These are phyloP conservation scores for Aspergillus ibericus DNA, from an alignment of 2,329 filamentous ascomycete species.

Conservation along the genomic window DNA sequence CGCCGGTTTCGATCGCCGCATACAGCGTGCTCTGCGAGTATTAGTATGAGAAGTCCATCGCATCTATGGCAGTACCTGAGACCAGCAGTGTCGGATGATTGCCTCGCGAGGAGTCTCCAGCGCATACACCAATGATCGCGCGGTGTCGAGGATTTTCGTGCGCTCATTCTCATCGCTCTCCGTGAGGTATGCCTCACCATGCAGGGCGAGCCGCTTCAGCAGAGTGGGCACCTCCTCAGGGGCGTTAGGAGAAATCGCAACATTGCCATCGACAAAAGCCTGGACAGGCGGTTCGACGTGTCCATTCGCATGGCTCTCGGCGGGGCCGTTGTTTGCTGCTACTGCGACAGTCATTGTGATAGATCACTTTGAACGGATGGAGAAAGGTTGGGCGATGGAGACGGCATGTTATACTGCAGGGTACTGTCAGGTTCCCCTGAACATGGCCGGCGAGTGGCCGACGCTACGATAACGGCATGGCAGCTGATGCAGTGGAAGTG, in stretches of 20 bases:
- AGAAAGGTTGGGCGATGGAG: background rate
- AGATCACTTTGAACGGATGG: background rate
- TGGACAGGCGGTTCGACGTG: background rate
- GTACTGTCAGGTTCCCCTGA: background rate
- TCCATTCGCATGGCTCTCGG: background rate
- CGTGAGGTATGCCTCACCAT: constrained; percentile 8
- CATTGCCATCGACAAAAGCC: constrained; percentile 11
- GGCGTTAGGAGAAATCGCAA: constrained; percentile 15
- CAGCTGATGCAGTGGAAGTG: too few relatives aligned
- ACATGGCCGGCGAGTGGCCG: background rate
- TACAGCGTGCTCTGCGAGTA: constrained; percentile 13
- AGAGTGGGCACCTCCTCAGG: constrained; percentile 13
- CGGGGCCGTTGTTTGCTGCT: background rate
- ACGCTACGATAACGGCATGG: too few relatives aligned
- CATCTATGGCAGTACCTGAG: constrained; percentile 30
- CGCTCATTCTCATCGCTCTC: constrained; percentile 12
- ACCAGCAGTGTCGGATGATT: constrained; percentile 51
- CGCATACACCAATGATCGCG: constrained; percentile 22
- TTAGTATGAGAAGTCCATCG: background rate
- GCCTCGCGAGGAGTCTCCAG: constrained; percentile 52
- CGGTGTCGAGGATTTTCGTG: constrained; percentile 17
- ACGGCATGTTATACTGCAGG: background rate
- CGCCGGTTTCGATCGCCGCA: constrained; percentile 25
- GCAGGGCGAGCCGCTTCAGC: constrained; percentile 9
- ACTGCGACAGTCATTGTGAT: background rate